phyloP scores from a whole-genome alignment of 176 grass and related monocot species.

The Raddia guianensis region DNA sequence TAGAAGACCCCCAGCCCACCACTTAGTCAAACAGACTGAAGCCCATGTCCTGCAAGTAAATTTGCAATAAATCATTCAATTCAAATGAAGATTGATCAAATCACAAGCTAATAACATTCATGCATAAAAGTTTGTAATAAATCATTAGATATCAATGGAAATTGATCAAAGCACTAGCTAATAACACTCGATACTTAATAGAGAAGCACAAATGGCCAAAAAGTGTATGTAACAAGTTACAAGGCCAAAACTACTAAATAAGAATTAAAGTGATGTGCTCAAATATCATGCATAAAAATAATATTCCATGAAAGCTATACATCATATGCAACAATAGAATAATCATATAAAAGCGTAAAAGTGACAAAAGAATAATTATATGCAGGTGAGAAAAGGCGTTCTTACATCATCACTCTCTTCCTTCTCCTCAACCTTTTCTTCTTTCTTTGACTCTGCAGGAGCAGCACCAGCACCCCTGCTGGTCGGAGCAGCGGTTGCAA shows the following conservation, averaged over 20 bases:
- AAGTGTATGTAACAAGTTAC: neutral
- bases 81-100: neutral
- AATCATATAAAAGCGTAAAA: neutral
- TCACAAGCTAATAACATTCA: neutral
- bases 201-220: neutral
- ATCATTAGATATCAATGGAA: neutral
- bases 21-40: conserved; percentile 56
- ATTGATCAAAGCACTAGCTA: neutral
- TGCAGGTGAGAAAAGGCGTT: neutral
- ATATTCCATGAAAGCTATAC: neutral
- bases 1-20: neutral
- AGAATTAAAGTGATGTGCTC: neutral
- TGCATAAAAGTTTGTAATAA: neutral
- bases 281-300: neutral
- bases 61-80: neutral
- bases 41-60: conserved; percentile 53
- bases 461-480: conserved; percentile 22
- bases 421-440: conserved; percentile 69
- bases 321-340: neutral
- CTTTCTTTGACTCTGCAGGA: conserved; percentile 58
- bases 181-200: neutral
- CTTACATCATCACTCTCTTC: conserved; percentile 73
- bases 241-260: neutral
- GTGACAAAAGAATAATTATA: too few species aligned
- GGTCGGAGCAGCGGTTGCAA: conserved; percentile 22